Base-by-base conservation (phyloP, 179 eudicot species). In the Drosera spatulata region DNA sequence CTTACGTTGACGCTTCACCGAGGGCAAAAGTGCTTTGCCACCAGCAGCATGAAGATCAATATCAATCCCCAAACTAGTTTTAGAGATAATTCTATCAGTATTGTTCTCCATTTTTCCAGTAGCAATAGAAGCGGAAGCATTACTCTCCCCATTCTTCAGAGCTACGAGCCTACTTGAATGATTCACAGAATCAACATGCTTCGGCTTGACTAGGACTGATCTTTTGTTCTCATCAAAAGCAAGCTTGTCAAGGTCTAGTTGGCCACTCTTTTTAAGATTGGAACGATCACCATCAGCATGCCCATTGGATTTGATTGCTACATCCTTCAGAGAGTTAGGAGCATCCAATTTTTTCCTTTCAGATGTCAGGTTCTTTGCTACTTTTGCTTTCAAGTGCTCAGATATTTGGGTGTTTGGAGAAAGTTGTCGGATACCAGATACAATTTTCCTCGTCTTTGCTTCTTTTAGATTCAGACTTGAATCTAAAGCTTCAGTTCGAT, bases 1-100 rank as follows among this genome's bases (percentile, higher is more conserved):
- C 50, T 58, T 69, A 7, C 77, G 71, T 42, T 56, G 83, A 8
- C 77, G 84, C 70, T 81, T 84, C 3, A 60, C 44, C 59, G 71
- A 74, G 1, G 80, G 79, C 10, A 71, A 63, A 74, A 58, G 69
- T 44, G 76, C 80, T 72, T 78, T 80, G 61, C 70, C 78, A 39
- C 67, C 58, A 59, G 66, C 55, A 59, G 56, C 47, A 49, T 62
- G 53, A 57, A 73, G 58, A 33, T 62, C 66, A 9, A 40, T 4
- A 41, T 22, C 51, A 53, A 45, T 47, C 38, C n/a, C 55, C 43
- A 11, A 61, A 37, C 39, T 40, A 14, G 3, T 56, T 61, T 61
- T 45, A 50, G 33, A 46, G 14, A 49, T 12, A 14, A 50, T 10
- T 47, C 15, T 1, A 2, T 11, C n/a, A 56, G 62, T 77, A 59